phyloP scores from a whole-genome alignment of 139 green algal genomes.

The Monoraphidium neglectum region DNA sequence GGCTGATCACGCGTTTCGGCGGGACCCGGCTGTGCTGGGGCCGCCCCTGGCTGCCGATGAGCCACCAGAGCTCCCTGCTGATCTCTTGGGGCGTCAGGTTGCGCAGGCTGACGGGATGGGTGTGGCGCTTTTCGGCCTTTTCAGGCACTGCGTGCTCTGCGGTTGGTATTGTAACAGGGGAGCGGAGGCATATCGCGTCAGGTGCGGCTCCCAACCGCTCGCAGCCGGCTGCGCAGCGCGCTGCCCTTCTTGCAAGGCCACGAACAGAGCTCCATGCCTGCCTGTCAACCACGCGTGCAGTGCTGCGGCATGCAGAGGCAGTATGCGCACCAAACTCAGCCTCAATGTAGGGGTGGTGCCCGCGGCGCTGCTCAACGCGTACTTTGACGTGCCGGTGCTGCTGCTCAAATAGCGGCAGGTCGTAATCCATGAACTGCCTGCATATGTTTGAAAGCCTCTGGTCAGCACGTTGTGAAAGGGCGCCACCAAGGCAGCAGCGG shows the following conservation, averaged over 20 bases:
- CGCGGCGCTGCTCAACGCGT: not conserved
- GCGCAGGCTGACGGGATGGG: conserved; percentile 13
- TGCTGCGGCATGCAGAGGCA: not conserved
- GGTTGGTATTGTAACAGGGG: no score
- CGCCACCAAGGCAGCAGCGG: no score
- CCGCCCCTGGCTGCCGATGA: conserved; percentile 15
- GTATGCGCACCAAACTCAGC: conserved; percentile 14
- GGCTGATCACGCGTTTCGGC: conserved; percentile 20
- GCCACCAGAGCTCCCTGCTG: conserved; percentile 20
- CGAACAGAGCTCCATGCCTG: no score
- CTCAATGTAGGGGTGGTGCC: conserved; percentile 9
- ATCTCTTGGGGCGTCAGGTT: not conserved
- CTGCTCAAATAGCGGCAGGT: conserved; percentile 1
- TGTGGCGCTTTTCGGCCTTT: not conserved
- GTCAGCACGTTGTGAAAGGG: not conserved
- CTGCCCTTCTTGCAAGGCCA: no score
- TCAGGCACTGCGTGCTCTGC: not conserved
- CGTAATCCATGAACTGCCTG: conserved; percentile 23
- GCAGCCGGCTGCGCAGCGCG: not conserved
- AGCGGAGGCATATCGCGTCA: not conserved
- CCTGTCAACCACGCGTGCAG: not conserved
- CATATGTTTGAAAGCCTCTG: no score
- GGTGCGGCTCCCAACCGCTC: not conserved
- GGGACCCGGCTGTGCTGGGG: not conserved
- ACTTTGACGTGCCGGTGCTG: conserved; percentile 7